phyloP scores from a whole-genome alignment of 2,329 filamentous ascomycete genomes.

The Rutstroemia sp. region DNA sequence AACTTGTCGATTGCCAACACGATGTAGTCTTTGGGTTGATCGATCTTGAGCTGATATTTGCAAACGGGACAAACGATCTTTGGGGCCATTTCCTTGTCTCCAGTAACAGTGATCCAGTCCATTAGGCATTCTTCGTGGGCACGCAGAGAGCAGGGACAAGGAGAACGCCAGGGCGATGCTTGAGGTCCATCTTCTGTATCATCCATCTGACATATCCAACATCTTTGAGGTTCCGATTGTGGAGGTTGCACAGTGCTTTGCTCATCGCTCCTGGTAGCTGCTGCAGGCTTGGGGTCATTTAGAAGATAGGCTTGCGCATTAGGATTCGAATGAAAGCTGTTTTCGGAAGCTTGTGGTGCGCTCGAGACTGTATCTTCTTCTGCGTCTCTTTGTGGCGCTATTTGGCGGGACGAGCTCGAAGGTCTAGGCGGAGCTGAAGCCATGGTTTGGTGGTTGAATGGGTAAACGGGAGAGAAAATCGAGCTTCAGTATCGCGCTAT shows the following conservation, averaged over 20 bases:
- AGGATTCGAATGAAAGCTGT: too few relatives aligned
- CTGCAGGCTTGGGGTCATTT: background rate
- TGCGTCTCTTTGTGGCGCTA: background rate
- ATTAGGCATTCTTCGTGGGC: constrained; percentile 87
- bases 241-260: background rate
- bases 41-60: constrained; percentile 70
- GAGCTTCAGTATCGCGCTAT: background rate
- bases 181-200: constrained; percentile 42
- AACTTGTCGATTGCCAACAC: constrained; percentile 37
- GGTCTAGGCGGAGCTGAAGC: background rate
- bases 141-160: constrained; percentile 83
- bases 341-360: too few relatives aligned
- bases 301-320: background rate
- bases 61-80: constrained; percentile 83
- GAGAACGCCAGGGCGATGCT: constrained; percentile 64
- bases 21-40: constrained; percentile 65
- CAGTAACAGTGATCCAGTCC: constrained; percentile 69
- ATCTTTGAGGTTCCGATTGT: constrained; percentile 34
- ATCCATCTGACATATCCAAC: constrained; percentile 58
- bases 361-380: too few relatives aligned
- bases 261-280: background rate
- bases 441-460: background rate
- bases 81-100: constrained; percentile 61
- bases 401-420: background rate
- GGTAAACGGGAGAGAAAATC: too few relatives aligned